Evolutionary conservation across 768 basidiomycete genomes (phyloP), one percentile per base, ranked within the genome.

Genomic region (Omphalotus guepiniiformis): DNA sequence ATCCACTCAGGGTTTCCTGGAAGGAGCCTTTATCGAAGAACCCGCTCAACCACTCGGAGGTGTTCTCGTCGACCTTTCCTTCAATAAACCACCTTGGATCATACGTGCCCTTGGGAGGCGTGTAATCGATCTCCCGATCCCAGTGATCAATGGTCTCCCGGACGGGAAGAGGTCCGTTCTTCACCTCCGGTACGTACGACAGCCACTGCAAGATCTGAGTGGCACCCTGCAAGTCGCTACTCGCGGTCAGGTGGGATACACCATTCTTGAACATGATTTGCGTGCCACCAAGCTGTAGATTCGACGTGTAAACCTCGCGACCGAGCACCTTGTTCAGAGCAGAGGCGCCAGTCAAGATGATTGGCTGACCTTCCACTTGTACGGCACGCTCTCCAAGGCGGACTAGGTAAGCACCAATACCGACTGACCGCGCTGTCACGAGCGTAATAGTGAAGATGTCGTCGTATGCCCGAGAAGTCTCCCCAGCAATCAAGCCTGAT

Each of bases 241-340:
- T 81, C 27, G 96, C 94, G 3, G 92, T 94, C 49, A 98, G 72
- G 64, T 99, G 96, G 4, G 95, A 96, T 47, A 98, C 90, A 68
- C 96, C 96, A 62, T 99, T 99, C 82, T 97, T 97, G 82, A 93
- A 89, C 96, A 99, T 98, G 74, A 99, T 98, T 62, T 99, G 96
- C n/a, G 96, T 98, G 46, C 96, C 96, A 53, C 96, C 96, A 50
- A 99, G 88, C 66, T 98, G 96, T 56, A 99, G 68, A 66, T 98
- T 98, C 46, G 93, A 96, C 7, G 96, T 97, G 65, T 99, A 98
- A 38, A 99, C 96, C 66, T 98, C 96, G 40, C 96, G 88, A 52
- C 96, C 96, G 35, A 99, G 83, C 4, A 99, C 96, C 70, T 99
- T 98, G 79, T 98, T 99, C 55, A 99, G 80, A 3, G 96, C 96